These are phyloP conservation scores for Colletotrichum trifolii DNA, from an alignment of 2,329 filamentous ascomycete species.

Conservation along the genomic window DNA sequence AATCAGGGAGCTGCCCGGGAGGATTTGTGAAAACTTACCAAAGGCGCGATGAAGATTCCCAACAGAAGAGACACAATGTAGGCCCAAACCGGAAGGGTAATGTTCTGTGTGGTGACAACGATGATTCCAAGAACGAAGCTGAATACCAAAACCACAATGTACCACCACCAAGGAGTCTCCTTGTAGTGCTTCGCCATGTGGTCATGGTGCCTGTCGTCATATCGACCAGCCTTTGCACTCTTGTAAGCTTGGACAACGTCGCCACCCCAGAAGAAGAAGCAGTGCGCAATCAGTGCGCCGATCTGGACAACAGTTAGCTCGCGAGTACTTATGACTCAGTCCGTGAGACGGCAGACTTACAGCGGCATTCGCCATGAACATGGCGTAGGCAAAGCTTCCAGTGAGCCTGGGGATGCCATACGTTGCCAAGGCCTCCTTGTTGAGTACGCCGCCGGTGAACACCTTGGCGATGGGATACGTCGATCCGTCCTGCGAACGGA, in stretches of 20 bases:
- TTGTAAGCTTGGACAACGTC: slow-evolving; percentile 61
- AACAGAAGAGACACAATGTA: slow-evolving; percentile 58
- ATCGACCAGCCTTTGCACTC: slow-evolving; percentile 54
- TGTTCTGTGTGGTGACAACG: slow-evolving; percentile 57
- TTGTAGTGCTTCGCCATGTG: slow-evolving; percentile 65
- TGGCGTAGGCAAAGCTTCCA: slow-evolving; percentile 61
- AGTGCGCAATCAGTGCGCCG: slow-evolving; percentile 64
- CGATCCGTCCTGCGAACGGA: slow-evolving; percentile 53
- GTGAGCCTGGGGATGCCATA: slow-evolving; percentile 60
- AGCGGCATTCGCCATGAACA: slow-evolving; percentile 68
- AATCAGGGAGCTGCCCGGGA: slow-evolving; percentile 14
- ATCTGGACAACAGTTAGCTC: slow-evolving; percentile 51
- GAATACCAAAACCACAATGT: slow-evolving; percentile 51
- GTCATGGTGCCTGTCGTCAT: slow-evolving; percentile 62
- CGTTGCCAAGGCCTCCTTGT: slow-evolving; percentile 51
- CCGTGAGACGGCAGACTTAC: slow-evolving; percentile 47
- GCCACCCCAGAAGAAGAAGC: slow-evolving; percentile 64
- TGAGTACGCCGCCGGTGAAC: slow-evolving; percentile 54
- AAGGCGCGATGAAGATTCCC: slow-evolving; percentile 60
- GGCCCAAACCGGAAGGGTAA: slow-evolving; percentile 59
- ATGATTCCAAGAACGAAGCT: slow-evolving; percentile 59
- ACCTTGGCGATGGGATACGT: slow-evolving; percentile 53
- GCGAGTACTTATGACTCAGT: neutral
- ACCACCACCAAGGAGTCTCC: slow-evolving; percentile 63
- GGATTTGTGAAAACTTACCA: slow-evolving; percentile 47